Conservation (phyloP, 2,329 filamentous ascomycete species). For the Trichoderma guizhouense region DNA sequence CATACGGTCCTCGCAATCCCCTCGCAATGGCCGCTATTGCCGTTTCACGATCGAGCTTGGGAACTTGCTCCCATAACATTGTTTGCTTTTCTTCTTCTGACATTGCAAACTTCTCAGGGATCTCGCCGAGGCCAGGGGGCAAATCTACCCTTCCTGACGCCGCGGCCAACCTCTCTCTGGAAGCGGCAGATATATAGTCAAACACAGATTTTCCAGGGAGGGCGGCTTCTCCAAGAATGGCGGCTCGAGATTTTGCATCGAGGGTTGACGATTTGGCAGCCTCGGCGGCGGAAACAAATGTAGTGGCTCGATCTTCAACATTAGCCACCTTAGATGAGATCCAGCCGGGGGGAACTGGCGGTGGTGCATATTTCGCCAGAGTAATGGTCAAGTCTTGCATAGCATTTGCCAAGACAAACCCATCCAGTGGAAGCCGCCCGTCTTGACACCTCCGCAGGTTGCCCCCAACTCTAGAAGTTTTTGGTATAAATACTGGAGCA, state of each 20-base stretch:
- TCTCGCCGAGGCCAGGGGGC: slow-evolving; percentile 72
- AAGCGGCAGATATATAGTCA: slow-evolving; percentile 78
- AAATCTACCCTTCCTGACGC: slow-evolving; percentile 74
- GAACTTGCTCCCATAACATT: slow-evolving; percentile 56
- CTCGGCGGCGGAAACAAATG: slow-evolving; percentile 67
- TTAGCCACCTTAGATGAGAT: slow-evolving; percentile 52
- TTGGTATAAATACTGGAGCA: slow-evolving; percentile 74
- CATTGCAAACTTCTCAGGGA: slow-evolving; percentile 61
- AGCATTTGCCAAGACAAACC: slow-evolving; percentile 68
- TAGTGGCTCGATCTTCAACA: slow-evolving; percentile 7
- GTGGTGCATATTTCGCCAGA: slow-evolving; percentile 54
- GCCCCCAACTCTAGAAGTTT: slow-evolving; percentile 36
- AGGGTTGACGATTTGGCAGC: slow-evolving; percentile 74
- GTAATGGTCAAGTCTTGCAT: slow-evolving; percentile 36
- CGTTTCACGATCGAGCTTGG: slow-evolving; percentile 62
- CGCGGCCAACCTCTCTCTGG: slow-evolving; percentile 71
- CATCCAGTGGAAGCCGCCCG: slow-evolving; percentile 72
- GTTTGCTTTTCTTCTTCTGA: slow-evolving; percentile 61
- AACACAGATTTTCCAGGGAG: slow-evolving; percentile 94
- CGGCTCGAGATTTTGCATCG: slow-evolving; percentile 72
- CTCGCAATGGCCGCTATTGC: slow-evolving; percentile 67
- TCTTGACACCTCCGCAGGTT: slow-evolving; percentile 68
- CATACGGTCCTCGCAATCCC: slow-evolving; percentile 69
- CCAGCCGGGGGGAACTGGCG: slow-evolving; percentile 71
- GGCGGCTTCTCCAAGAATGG: slow-evolving; percentile 70